Conservation (phyloP, 768 basidiomycete species). For the Candolleomyces eurysporus region DNA sequence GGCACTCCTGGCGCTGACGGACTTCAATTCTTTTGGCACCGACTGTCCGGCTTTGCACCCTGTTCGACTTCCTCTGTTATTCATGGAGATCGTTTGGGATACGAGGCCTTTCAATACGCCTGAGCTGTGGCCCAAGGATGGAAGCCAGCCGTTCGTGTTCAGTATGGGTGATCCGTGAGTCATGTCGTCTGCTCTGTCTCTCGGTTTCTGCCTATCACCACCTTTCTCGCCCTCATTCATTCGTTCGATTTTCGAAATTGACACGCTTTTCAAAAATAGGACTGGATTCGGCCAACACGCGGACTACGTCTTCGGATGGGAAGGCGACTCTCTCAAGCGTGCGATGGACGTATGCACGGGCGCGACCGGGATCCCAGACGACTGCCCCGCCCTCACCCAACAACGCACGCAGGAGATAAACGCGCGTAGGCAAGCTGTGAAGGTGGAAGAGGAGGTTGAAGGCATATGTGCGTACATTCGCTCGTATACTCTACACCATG, state of each 20-base stretch:
- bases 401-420: too few species aligned
- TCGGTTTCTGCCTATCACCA: too few species aligned
- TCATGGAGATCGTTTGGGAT: constrained; percentile 13
- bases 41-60: constrained; percentile 9
- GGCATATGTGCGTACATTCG: too few species aligned
- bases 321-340: too few species aligned
- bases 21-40: constrained; percentile 4
- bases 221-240: not conserved
- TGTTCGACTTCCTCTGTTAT: constrained; percentile 9
- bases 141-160: constrained; percentile 11
- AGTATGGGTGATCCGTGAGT: constrained; percentile 16
- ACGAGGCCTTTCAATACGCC: constrained; percentile 10
- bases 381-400: too few species aligned
- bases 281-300: not conserved
- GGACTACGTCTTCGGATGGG: not conserved
- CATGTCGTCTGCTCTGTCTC: too few species aligned
- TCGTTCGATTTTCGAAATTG: not conserved
- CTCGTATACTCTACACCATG: too few species aligned
- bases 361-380: too few species aligned
- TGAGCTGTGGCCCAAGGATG: constrained; percentile 4
- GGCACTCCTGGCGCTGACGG: not conserved
- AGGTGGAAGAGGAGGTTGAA: too few species aligned
- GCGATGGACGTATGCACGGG: too few species aligned
- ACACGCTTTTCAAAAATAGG: not conserved
- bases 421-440: too few species aligned